Base-by-base conservation (phyloP, 257 asterid genomes). In the Jacaranda mimosifolia region DNA sequence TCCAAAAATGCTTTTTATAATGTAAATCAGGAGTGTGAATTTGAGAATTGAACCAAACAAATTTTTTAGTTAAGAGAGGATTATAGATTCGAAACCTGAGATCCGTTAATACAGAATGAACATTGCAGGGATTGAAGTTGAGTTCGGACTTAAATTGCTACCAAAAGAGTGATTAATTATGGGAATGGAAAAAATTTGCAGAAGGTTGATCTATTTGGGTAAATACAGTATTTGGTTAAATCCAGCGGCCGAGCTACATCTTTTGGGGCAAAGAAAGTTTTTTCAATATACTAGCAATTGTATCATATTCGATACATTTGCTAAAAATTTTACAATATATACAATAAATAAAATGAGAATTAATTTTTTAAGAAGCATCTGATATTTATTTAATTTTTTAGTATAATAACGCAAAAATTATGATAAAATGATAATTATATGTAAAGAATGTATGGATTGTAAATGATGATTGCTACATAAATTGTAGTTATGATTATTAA, bases 151-250 rank as follows among this genome's bases (percentile, higher is more conserved):
- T 74, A 60, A 65, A 42, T 12, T 32, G 46, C 68, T 18, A 7
- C 6, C 43, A 55, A 70, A 48, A 58, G 67, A 15, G 68, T 48
- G 18, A 43, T 52, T 26, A 63, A 4, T 26, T 71, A 73, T 49
- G 79, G 36, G 11, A 65, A 57, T 73, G 63, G 59, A 18, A 42
- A 26, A 38, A 39, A 3, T 58, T 38, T 17, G 45, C 67, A 51
- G 73, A 74, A 58, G 77, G 39, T 59, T 68, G 80, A 74, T 79
- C 76, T 59, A 60, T 48, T 73, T 73, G 68, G 77, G 59, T 45
- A 73, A 52, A 62, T 74, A 63, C 35, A 63, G 49, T 8, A 49
- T n/a, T n/a, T 40, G 72, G 63, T 70, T 49, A 46, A 7, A 17
- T n/a, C 78, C 49, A 8, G 69, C 15, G 52, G 12, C 7, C 70